Conservation (phyloP, 768 basidiomycete species). For the Boletus reticulatus region DNA sequence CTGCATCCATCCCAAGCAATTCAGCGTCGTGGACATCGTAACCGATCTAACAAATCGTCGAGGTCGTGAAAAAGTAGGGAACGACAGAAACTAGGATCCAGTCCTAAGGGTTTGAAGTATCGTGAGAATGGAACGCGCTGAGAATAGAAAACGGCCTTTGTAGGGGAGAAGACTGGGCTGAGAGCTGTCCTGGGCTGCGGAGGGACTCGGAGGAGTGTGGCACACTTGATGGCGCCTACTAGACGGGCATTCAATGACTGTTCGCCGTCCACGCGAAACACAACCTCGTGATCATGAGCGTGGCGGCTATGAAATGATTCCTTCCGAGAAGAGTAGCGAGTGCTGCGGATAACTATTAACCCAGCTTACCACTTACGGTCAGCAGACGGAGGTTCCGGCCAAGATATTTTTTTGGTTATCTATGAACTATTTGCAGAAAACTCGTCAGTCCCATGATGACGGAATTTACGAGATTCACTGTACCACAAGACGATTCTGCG, state of each 20-base stretch:
- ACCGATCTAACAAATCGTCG: not conserved
- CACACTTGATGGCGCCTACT: slow-evolving; percentile 1
- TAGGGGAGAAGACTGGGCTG: not conserved
- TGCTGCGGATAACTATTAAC: too few relatives aligned
- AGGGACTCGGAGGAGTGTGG: not conserved
- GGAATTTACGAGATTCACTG: too few relatives aligned
- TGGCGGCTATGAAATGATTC: too few relatives aligned
- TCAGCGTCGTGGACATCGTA: slow-evolving; percentile 8
- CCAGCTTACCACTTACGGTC: too few relatives aligned
- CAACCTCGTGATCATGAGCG: slow-evolving; percentile 4
- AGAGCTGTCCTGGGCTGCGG: slow-evolving; percentile 3
- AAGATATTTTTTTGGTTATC: too few relatives aligned
- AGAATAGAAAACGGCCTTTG: not conserved
- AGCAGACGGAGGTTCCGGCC: too few relatives aligned
- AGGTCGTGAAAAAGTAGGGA: not conserved
- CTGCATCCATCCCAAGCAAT: slow-evolving; percentile 11
- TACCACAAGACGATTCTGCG: too few relatives aligned
- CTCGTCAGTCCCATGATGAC: too few relatives aligned
- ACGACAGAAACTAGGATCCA: not conserved
- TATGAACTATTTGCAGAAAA: too few relatives aligned
- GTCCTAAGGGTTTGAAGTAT: not conserved
- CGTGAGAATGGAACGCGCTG: not conserved
- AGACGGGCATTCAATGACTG: not conserved
- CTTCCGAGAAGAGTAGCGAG: too few relatives aligned
- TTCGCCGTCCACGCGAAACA: not conserved